Evolutionary conservation across 345 rosid species (phyloP).

Genomic region (Brassica napus): DNA sequence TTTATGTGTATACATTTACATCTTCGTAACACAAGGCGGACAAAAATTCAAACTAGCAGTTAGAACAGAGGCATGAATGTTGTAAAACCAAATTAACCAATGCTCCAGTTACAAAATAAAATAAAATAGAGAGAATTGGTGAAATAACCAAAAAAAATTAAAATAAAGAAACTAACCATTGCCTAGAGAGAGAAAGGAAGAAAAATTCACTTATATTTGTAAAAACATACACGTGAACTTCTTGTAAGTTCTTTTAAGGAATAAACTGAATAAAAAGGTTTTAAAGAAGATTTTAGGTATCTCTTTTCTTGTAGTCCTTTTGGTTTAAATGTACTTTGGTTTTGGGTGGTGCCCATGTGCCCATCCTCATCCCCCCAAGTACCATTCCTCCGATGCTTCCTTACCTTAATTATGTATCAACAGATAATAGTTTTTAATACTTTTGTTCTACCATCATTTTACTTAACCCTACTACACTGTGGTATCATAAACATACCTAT

Average conservation of each 20-base stretch:
- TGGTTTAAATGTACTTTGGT: slow-evolving; percentile 30
- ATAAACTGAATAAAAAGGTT: slow-evolving; percentile 5
- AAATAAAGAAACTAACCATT: no score
- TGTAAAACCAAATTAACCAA: slow-evolving; percentile 24
- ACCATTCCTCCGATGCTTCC: background rate
- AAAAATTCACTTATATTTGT: slow-evolving; percentile 17
- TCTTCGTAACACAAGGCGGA: slow-evolving; percentile 31
- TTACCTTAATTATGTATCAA: background rate
- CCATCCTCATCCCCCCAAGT: slow-evolving; percentile 8
- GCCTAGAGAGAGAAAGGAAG: no score
- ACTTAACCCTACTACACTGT: slow-evolving; percentile 19
- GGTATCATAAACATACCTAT: background rate
- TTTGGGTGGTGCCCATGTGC: slow-evolving; percentile 39
- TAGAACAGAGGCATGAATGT: slow-evolving; percentile 40
- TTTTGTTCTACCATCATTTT: slow-evolving; percentile 17
- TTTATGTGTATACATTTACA: background rate
- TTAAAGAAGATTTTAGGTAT: background rate
- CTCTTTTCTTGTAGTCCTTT: slow-evolving; percentile 30
- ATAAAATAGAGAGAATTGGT: background rate
- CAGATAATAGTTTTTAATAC: background rate
- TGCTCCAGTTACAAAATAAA: background rate
- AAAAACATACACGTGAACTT: slow-evolving; percentile 58
- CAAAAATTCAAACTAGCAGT: slow-evolving; percentile 40
- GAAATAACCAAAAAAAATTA: no score
- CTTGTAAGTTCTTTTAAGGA: slow-evolving; percentile 48